Percentiles rank a stretch among this genome's conserved stretches.
These are phyloP conservation scores for Aspergillus texensis DNA, from an alignment of 2,329 filamentous ascomycete species.

Conservation along the genomic window DNA sequence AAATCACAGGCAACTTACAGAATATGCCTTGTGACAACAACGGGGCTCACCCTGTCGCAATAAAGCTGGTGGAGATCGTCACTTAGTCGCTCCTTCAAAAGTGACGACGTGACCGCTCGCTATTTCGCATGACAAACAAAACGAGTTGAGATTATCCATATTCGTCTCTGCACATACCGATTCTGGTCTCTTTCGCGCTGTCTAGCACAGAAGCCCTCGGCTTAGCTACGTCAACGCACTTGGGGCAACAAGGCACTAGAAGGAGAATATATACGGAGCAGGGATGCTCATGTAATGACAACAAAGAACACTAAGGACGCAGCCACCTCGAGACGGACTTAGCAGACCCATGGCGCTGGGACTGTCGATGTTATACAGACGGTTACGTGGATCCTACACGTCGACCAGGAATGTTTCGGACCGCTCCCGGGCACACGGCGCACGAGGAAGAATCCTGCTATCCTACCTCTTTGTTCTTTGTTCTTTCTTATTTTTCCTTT, in stretches of 20 bases:
- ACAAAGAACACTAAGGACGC: constrained; percentile 16
- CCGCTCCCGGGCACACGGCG: constrained; percentile 19
- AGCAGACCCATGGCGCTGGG: constrained; percentile 21
- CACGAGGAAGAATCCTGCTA: constrained; percentile 4
- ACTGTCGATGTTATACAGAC: constrained; percentile 18
- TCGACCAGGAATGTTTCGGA: constrained; percentile 22
- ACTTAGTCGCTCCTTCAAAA: constrained; percentile 14
- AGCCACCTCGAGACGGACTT: constrained; percentile 19
- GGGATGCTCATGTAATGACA: constrained; percentile 12
- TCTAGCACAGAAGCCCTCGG: background rate
- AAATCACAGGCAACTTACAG: background rate
- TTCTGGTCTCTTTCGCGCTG: constrained; percentile 3
- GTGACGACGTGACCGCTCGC: background rate
- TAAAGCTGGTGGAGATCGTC: constrained; percentile 23
- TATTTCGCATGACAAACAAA: constrained; percentile 2
- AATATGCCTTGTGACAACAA: constrained; percentile 5
- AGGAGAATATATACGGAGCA: background rate
- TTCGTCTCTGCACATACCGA: constrained; percentile 2
- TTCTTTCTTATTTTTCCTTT: background rate
- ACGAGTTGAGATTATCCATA: background rate
- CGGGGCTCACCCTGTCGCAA: background rate
- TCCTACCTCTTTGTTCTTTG: background rate
- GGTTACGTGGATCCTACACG: constrained; percentile 17
- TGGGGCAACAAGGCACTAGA: background rate
- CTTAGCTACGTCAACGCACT: background rate